phyloP scores from a whole-genome alignment of 2,329 filamentous ascomycete species.

The Fusarium succisae region DNA sequence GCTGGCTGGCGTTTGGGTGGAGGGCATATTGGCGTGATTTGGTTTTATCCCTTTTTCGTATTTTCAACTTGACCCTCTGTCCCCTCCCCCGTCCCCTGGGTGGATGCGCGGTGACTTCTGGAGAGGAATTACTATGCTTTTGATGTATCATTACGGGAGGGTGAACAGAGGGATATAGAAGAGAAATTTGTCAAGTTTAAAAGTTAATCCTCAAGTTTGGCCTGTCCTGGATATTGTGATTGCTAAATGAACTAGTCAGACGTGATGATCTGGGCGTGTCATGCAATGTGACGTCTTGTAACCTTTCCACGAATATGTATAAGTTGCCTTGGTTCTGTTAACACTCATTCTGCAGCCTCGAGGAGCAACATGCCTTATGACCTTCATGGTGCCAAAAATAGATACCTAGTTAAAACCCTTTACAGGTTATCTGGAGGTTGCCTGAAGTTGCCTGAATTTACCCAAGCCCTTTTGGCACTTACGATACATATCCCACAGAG shows the following conservation, averaged over 20 bases:
- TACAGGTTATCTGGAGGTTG: not conserved
- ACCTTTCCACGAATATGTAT: not conserved
- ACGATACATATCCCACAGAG: not conserved
- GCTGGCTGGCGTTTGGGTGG: constrained; percentile 49
- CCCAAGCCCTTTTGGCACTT: not conserved
- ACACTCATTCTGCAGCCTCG: not conserved
- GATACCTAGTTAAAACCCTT: no score
- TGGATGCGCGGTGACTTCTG: constrained; percentile 18
- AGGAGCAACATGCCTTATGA: not conserved
- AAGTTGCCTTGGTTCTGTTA: not conserved
- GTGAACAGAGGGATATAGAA: constrained; percentile 31
- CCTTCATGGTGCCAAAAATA: no score
- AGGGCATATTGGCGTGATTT: constrained; percentile 48
- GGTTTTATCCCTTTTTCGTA: constrained; percentile 43
- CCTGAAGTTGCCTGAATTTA: not conserved
- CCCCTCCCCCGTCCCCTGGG: constrained; percentile 10
- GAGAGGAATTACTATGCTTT: constrained; percentile 11
- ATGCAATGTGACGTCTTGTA: not conserved
- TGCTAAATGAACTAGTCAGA: not conserved
- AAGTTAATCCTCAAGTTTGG: constrained; percentile 27
- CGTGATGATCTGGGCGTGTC: not conserved
- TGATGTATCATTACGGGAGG: constrained; percentile 21
- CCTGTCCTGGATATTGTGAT: not conserved
- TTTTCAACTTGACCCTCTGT: constrained; percentile 36
- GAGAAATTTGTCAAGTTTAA: constrained; percentile 38